Conservation (phyloP, 169 alveolate genomes). For the Plasmodium cynomolgi region DNA sequence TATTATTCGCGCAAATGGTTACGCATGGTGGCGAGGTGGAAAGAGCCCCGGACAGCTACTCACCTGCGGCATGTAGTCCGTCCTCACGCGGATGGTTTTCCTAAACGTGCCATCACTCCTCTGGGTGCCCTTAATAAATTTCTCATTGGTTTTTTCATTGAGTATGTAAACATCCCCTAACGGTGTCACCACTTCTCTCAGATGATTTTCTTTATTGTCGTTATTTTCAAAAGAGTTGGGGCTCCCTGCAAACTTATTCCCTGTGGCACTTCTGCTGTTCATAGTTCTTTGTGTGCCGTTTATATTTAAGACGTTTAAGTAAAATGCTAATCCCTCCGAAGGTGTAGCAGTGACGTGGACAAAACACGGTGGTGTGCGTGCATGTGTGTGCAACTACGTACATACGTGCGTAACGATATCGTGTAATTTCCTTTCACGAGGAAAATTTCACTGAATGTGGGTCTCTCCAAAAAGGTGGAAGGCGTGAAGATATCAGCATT, state of each 20-base stretch:
- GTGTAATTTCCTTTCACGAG: neutral
- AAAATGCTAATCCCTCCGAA: neutral
- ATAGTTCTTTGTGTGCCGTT: neutral
- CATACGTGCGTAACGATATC: neutral
- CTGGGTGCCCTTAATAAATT: constrained; percentile 77
- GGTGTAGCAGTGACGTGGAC: neutral
- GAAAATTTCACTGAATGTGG: neutral
- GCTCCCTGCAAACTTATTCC: neutral
- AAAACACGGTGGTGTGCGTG: neutral
- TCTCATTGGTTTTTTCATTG: constrained; percentile 79
- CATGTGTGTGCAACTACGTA: neutral
- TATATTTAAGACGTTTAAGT: neutral
- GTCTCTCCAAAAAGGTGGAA: neutral
- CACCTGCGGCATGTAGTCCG: constrained; percentile 86
- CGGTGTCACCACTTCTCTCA: constrained; percentile 72
- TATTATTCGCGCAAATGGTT: neutral
- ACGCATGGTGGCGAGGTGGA: neutral
- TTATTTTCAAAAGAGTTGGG: constrained; percentile 15
- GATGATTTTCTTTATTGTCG: constrained; percentile 18
- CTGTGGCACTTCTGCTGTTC: neutral
- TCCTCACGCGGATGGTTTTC: constrained; percentile 78
- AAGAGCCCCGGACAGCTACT: neutral
- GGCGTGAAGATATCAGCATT: neutral
- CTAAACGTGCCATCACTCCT: constrained; percentile 85
- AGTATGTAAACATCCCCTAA: constrained; percentile 81